These are phyloP conservation scores for Meyerozyma elateridarum DNA, from an alignment of 1,139 yeast species.

Conservation along the genomic window DNA sequence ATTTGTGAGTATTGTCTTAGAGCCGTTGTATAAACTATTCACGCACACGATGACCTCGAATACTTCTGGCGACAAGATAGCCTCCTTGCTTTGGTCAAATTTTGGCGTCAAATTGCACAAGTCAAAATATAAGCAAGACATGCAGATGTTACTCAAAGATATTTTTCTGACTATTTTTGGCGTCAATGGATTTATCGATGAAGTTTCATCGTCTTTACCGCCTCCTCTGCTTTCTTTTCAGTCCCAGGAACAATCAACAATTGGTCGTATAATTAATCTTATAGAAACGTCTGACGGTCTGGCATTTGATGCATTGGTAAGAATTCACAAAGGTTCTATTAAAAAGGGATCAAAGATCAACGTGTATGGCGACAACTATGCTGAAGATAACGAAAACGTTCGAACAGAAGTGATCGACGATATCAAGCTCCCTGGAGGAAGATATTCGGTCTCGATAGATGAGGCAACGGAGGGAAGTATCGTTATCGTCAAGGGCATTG, in stretches of 20 bases:
- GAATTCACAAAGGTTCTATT: constrained; percentile 60
- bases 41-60: constrained; percentile 58
- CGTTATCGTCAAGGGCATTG: constrained; percentile 64
- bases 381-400: constrained; percentile 52
- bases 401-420: constrained; percentile 39
- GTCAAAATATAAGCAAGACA: constrained; percentile 43
- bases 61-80: constrained; percentile 33
- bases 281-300: constrained; percentile 48
- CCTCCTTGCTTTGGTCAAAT: constrained; percentile 38
- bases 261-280: constrained; percentile 61
- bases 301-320: constrained; percentile 49
- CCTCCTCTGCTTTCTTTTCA: constrained; percentile 38
- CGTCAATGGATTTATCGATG: constrained; percentile 51
- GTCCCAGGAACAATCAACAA: constrained; percentile 5
- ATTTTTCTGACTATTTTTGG: constrained; percentile 54
- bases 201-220: constrained; percentile 31
- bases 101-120: constrained; percentile 43
- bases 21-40: constrained; percentile 76
- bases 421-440: constrained; percentile 63
- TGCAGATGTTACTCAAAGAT: constrained; percentile 50
- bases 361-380: constrained; percentile 54
- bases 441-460: constrained; percentile 58
- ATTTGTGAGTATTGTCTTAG: constrained; percentile 65
- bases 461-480: constrained; percentile 61
- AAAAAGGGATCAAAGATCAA: constrained; percentile 42